phyloP scores from a whole-genome alignment of 2,329 filamentous ascomycete genomes.

The Xylariaceae sp. region DNA sequence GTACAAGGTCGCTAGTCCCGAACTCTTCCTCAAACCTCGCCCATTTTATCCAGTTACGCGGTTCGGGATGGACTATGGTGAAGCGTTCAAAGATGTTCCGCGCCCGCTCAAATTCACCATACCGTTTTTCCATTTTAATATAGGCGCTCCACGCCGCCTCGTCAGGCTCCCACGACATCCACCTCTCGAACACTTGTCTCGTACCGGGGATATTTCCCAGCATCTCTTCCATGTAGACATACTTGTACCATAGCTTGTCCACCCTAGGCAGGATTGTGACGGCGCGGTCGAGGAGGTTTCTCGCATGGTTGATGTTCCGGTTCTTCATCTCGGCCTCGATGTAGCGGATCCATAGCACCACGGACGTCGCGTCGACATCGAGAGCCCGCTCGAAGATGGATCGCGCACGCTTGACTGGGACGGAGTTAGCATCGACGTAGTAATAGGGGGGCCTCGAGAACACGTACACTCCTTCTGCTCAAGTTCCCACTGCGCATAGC shows the following conservation, averaged over 20 bases:
- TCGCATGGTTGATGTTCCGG: constrained; percentile 93
- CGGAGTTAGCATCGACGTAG: not conserved
- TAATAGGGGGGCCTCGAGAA: not conserved
- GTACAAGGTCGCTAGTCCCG: constrained; percentile 86
- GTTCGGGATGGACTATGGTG: constrained; percentile 89
- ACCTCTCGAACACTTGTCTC: constrained; percentile 91
- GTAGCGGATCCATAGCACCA: constrained; percentile 88
- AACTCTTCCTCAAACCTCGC: constrained; percentile 95
- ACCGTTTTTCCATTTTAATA: constrained; percentile 95
- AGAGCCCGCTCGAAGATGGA: constrained; percentile 94
- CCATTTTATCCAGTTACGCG: constrained; percentile 99
- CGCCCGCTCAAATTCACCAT: constrained; percentile 89
- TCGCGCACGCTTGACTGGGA: constrained; percentile 70
- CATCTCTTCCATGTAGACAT: constrained; percentile 98
- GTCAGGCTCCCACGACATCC: constrained; percentile 98
- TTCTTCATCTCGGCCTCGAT: constrained; percentile 96
- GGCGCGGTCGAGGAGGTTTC: constrained; percentile 93
- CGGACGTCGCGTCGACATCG: constrained; percentile 85
- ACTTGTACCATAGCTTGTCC: constrained; percentile 99
- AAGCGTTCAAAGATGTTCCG: constrained; percentile 88
- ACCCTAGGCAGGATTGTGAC: constrained; percentile 87
- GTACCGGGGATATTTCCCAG: constrained; percentile 91
- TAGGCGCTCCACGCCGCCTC: constrained; percentile 95
- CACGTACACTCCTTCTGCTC: constrained; percentile 84
- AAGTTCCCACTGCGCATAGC: constrained; percentile 95